phyloP scores from a whole-genome alignment of 371 early-diverging fungal genomes.

The Mucor mucedo region DNA sequence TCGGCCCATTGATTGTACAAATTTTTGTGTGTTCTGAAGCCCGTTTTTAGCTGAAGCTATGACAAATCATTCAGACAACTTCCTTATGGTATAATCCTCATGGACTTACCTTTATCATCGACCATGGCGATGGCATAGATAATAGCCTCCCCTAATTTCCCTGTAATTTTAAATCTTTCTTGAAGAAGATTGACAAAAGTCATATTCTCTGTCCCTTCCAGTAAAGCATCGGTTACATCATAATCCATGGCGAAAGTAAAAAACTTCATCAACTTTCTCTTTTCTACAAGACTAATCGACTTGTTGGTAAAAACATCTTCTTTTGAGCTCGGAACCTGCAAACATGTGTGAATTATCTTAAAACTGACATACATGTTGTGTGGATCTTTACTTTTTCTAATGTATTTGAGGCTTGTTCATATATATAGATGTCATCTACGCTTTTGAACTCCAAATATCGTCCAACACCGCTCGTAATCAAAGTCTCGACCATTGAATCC shows the following conservation, averaged over 20 bases:
- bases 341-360: background rate
- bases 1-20: slow-evolving; percentile 85
- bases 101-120: slow-evolving; percentile 41
- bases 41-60: slow-evolving; percentile 66
- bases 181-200: slow-evolving; percentile 58
- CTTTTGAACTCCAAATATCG: slow-evolving; percentile 89
- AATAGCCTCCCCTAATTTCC: slow-evolving; percentile 69
- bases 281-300: slow-evolving; percentile 77
- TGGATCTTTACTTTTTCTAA: slow-evolving; percentile 38
- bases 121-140: slow-evolving; percentile 75
- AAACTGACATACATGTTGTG: background rate
- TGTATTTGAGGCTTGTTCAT: slow-evolving; percentile 14
- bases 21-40: slow-evolving; percentile 65
- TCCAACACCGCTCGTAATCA: slow-evolving; percentile 84
- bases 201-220: slow-evolving; percentile 33
- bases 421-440: slow-evolving; percentile 65
- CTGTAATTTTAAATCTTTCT: slow-evolving; percentile 69
- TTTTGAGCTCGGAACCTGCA: slow-evolving; percentile 87
- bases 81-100: background rate
- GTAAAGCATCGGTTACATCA: slow-evolving; percentile 37
- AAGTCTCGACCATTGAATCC: slow-evolving; percentile 75
- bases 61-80: background rate
- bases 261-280: slow-evolving; percentile 90
- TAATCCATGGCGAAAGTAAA: slow-evolving; percentile 71
- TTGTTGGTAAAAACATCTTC: slow-evolving; percentile 90